phyloP scores from a whole-genome alignment of 2,329 filamentous ascomycete species.

The Ophiosphaerella narmari region DNA sequence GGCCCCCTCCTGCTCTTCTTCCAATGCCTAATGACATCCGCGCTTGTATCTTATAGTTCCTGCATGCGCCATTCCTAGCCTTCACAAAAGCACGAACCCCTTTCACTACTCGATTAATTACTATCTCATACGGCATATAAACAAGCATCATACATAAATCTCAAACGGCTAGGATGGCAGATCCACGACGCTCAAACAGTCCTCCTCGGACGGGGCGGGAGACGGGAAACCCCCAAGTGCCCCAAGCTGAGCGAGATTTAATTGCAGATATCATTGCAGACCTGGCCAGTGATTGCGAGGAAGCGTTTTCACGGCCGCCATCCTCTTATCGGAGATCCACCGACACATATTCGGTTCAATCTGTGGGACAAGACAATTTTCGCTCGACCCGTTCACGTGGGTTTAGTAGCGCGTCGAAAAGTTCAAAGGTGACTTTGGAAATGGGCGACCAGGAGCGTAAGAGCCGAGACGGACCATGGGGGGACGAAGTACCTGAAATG shows the following conservation, averaged over 20 bases:
- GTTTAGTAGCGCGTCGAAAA: conserved; percentile 6
- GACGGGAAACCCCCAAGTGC: background rate
- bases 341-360: conserved; percentile 10
- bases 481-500: conserved; percentile 10
- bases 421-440: conserved; percentile 10
- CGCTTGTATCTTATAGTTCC: conserved; percentile 1
- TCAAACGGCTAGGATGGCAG: conserved; percentile 3
- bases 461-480: background rate
- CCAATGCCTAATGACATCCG: conserved; percentile 3
- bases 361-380: conserved; percentile 7
- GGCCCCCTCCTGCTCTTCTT: background rate
- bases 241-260: conserved; percentile 9
- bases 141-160: too few species aligned
- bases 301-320: conserved; percentile 16
- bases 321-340: conserved; percentile 5
- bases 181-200: background rate
- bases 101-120: background rate
- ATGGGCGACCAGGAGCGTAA: conserved; percentile 7
- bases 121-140: background rate
- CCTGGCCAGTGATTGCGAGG: conserved; percentile 17
- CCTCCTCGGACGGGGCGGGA: background rate
- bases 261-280: conserved; percentile 24
- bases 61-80: too few species aligned
- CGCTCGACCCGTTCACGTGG: conserved; percentile 7
- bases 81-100: too few species aligned